Evolutionary conservation across 2,329 filamentous ascomycete genomes (phyloP), one percentile per base, ranked within the genome.

Genomic region (Trichoderma sp.): DNA sequence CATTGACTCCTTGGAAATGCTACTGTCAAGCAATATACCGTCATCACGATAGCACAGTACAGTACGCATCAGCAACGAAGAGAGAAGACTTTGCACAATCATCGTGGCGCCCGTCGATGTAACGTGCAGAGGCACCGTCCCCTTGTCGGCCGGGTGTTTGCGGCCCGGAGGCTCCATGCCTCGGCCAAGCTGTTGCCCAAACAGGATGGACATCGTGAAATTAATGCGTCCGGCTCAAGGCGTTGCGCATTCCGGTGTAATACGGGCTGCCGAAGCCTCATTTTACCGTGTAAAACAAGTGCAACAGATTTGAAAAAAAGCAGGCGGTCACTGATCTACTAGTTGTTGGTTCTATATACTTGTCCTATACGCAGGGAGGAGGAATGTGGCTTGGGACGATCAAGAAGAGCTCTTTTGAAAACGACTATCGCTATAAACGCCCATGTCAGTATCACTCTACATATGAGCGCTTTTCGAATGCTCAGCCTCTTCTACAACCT

Each of bases 61-160:
- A 13, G 33, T 35, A 35, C 33, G 8, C 13, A 8, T 14, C 21
- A n/a, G 43, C 43, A 24, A 11, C n/a, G 13, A 24, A 5, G 29
- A 21, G 29, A 21, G 2, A 10, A 53, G 24, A 31, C 11, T 35
- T 37, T 31, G 5, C 27, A n/a, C 60, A 53, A 64, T 40, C 16
- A n/a, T 57, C 13, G 52, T 57, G 21, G 47, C 43, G 19, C 43
- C 52, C 62, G 47, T 35, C 31, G 16, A 52, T 49, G 53, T 49
- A 66, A 66, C 63, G 52, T 65, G 33, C 33, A 43, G 19, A 43
- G 19, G 47, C 47, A 13, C 14, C 21, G 40, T 37, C n/a, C 19
- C 62, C 62, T 53, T 66, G 62, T 56, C 53, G 52, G 53, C 64
- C 64, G 64, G 64, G 64, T 59, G 64, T 67, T 67, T 67, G 64